phyloP scores from a whole-genome alignment of 1,284 basidiomycete species.

The Takashimella koratensis region DNA sequence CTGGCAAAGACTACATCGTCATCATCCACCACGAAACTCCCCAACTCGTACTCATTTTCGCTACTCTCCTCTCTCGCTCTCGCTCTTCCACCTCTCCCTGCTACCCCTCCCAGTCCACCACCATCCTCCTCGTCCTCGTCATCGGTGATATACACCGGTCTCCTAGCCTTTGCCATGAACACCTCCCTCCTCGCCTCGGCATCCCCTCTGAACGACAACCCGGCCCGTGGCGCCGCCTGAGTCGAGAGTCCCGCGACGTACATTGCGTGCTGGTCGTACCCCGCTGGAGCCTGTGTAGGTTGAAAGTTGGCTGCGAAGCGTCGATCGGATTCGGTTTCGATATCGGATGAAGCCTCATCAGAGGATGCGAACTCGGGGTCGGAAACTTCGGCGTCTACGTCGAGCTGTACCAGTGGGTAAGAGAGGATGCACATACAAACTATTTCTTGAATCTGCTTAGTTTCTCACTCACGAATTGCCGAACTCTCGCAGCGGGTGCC shows the following conservation, averaged over 20 bases:
- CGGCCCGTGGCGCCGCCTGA: slow-evolving; percentile 28
- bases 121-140: slow-evolving; percentile 27
- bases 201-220: slow-evolving; percentile 30
- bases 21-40: slow-evolving; percentile 43
- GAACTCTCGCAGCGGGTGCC: slow-evolving; percentile 5
- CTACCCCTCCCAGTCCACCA: slow-evolving; percentile 4
- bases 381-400: slow-evolving; percentile 38
- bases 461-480: slow-evolving; percentile 16
- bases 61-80: slow-evolving; percentile 14
- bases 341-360: slow-evolving; percentile 37
- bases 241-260: slow-evolving; percentile 45
- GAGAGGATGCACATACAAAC: too few relatives aligned
- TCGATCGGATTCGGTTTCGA: slow-evolving; percentile 46
- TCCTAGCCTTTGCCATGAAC: slow-evolving; percentile 42
- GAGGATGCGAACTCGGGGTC: slow-evolving; percentile 26
- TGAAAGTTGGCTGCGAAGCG: slow-evolving; percentile 48
- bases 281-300: slow-evolving; percentile 51
- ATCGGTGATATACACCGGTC: slow-evolving; percentile 39
- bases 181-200: slow-evolving; percentile 14
- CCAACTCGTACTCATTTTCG: slow-evolving; percentile 44
- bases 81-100: too few relatives aligned
- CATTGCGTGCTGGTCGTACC: slow-evolving; percentile 47
- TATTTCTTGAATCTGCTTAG: too few relatives aligned
- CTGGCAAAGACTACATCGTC: slow-evolving; percentile 30
- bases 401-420: too few relatives aligned